These are phyloP conservation scores for Capniomyces stellatus DNA, from an alignment of 371 early-diverging fungal genomes.

Conservation along the genomic window DNA sequence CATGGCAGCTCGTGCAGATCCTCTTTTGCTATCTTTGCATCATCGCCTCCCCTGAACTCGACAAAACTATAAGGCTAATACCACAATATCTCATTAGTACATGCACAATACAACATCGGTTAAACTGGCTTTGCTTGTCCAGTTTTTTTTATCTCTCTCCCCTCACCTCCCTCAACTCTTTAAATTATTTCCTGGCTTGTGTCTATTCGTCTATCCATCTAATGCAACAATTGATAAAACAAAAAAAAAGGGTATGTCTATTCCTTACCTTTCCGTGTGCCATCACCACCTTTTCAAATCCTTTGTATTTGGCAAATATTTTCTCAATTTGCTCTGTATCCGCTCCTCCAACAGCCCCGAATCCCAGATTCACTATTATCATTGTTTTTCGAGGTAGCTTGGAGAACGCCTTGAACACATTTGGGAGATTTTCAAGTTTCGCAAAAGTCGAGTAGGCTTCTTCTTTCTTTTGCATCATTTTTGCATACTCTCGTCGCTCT, in stretches of 20 bases:
- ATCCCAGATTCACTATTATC: constrained; percentile 16
- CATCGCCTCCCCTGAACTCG: constrained; percentile 7
- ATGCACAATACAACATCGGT: neutral
- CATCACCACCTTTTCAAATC: constrained; percentile 14
- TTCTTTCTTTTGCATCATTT: neutral
- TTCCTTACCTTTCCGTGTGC: constrained; percentile 7
- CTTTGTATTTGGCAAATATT: constrained; percentile 4
- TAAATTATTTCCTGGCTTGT: too few relatives aligned
- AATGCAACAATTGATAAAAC: too few relatives aligned
- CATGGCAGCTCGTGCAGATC: constrained; percentile 9
- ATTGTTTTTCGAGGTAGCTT: constrained; percentile 9
- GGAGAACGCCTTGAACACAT: constrained; percentile 1
- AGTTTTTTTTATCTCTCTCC: too few relatives aligned
- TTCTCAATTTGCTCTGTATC: constrained; percentile 8
- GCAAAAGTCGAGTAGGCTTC: constrained; percentile 11
- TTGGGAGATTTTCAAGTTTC: constrained; percentile 6
- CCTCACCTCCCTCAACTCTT: too few relatives aligned
- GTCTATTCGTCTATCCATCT: too few relatives aligned
- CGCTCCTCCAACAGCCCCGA: constrained; percentile 8
- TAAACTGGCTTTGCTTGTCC: too few relatives aligned
- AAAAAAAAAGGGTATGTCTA: too few relatives aligned
- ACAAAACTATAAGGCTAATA: constrained; percentile 16
- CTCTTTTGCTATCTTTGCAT: constrained; percentile 7
- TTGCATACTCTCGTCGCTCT: neutral
- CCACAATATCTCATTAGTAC: neutral